Evolutionary conservation across 495 filamentous ascomycete species (phyloP).

Genomic region (Pyronema omphalodes): DNA sequence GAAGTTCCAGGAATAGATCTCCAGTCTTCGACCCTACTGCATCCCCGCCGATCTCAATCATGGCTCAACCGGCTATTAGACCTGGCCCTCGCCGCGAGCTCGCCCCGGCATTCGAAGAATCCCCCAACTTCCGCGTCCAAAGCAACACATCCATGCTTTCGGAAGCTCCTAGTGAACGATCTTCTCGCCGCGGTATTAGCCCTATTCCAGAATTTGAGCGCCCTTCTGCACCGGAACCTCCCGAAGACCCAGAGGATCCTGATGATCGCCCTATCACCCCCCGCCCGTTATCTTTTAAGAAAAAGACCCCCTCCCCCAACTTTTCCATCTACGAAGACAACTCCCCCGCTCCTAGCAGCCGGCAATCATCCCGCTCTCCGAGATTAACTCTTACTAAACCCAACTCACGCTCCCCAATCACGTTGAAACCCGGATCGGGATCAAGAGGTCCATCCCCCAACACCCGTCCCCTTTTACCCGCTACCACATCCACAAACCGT

Average conservation of each 20-base stretch:
- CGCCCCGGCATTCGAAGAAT: not conserved
- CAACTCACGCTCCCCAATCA: constrained; percentile 20
- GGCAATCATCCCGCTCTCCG: constrained; percentile 12
- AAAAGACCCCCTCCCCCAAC: constrained; percentile 16
- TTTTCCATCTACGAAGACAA: constrained; percentile 24
- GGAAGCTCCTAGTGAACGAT: not conserved
- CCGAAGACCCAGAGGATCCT: not conserved
- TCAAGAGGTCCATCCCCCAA: constrained; percentile 8
- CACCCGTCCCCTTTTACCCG: constrained; percentile 15
- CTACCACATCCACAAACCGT: constrained; percentile 15
- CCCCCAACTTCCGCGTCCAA: not conserved
- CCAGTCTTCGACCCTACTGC: not conserved
- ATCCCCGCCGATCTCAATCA: not conserved
- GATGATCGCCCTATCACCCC: constrained; percentile 11
- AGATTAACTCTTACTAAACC: constrained; percentile 20
- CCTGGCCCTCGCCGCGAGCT: not conserved
- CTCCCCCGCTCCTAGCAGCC: constrained; percentile 8
- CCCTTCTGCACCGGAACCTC: not conserved
- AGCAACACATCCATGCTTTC: not conserved
- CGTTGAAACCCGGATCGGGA: constrained; percentile 13
- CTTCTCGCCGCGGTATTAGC: not conserved
- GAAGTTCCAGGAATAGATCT: not conserved
- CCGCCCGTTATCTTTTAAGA: constrained; percentile 18
- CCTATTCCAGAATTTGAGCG: not conserved
- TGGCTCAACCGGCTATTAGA: not conserved